phyloP scores from a whole-genome alignment of 2,329 filamentous ascomycete species.

The Ascochyta pisi region DNA sequence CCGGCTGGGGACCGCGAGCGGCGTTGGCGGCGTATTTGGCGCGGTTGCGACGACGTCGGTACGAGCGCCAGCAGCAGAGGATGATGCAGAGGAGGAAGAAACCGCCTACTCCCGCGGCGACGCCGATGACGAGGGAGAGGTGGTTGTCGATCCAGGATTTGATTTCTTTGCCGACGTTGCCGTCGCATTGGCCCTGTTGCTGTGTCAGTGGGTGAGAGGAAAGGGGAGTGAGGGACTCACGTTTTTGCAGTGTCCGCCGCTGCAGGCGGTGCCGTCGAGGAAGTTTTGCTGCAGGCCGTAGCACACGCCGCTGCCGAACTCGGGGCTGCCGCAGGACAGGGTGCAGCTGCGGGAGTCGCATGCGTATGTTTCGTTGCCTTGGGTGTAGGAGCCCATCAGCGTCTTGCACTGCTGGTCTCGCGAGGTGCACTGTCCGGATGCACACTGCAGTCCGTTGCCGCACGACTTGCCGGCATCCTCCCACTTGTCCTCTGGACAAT shows the following conservation, averaged over 20 bases:
- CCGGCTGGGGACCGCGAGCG: constrained; percentile 1
- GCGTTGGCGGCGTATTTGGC: constrained; percentile 32
- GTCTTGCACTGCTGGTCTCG: constrained; percentile 88
- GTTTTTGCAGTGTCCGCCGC: constrained; percentile 78
- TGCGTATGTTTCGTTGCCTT: constrained; percentile 78
- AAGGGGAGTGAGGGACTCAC: constrained; percentile 50
- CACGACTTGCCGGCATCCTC: constrained; percentile 75
- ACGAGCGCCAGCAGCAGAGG: constrained; percentile 69
- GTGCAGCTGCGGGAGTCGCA: constrained; percentile 77
- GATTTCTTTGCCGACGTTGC: constrained; percentile 74
- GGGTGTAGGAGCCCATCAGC: constrained; percentile 76
- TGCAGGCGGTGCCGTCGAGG: constrained; percentile 86
- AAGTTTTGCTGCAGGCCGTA: constrained; percentile 87
- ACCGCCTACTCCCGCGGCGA: constrained; percentile 74
- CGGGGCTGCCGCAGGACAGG: constrained; percentile 76
- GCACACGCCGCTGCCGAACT: constrained; percentile 71
- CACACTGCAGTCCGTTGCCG: constrained; percentile 76
- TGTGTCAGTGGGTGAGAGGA: constrained; percentile 9
- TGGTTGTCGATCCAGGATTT: constrained; percentile 77
- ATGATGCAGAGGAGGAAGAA: constrained; percentile 70
- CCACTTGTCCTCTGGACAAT: constrained; percentile 76
- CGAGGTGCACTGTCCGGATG: constrained; percentile 93
- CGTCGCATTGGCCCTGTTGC: constrained; percentile 72
- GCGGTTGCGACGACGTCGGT: constrained; percentile 34
- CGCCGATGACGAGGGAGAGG: constrained; percentile 81